Conservation (phyloP, 108 stramenopile species). For the Cyclotella distinguenda region DNA sequence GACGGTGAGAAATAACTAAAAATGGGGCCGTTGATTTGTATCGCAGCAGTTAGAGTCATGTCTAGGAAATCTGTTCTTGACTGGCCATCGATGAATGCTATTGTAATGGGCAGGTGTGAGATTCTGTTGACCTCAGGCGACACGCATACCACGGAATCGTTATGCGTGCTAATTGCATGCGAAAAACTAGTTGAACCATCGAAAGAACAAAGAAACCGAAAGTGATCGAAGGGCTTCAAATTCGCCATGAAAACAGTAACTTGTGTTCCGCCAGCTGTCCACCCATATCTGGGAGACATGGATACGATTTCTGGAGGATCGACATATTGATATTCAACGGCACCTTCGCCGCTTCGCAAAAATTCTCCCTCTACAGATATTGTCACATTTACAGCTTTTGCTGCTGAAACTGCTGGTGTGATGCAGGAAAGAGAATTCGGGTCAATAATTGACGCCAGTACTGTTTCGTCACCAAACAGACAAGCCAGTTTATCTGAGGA, state of each 20-base stretch:
- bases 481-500: slow-evolving; percentile 16
- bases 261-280: slow-evolving; percentile 22
- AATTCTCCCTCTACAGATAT: slow-evolving; percentile 41
- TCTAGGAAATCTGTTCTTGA: no score
- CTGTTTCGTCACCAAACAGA: slow-evolving; percentile 29
- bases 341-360: not conserved
- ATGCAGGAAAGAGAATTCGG: slow-evolving; percentile 21
- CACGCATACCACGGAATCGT: slow-evolving; percentile 7
- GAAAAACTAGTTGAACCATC: slow-evolving; percentile 13
- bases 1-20: slow-evolving; percentile 36
- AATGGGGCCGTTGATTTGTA: not conserved
- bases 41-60: no score
- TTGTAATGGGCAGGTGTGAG: slow-evolving; percentile 8
- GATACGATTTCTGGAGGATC: slow-evolving; percentile 19
- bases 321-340: slow-evolving; percentile 23
- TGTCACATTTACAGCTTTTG: slow-evolving; percentile 11
- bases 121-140: slow-evolving; percentile 3
- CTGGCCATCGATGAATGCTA: slow-evolving; percentile 20
- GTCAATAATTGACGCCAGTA: slow-evolving; percentile 10
- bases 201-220: slow-evolving; percentile 20
- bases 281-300: slow-evolving; percentile 28
- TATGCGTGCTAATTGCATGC: not conserved
- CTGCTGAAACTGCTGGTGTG: slow-evolving; percentile 1
- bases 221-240: slow-evolving; percentile 20
- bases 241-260: slow-evolving; percentile 9